These are phyloP conservation scores for button mushroom (Agaricus bisporus) DNA, from an alignment of 768 basidiomycete genomes.

Conservation along the genomic window DNA sequence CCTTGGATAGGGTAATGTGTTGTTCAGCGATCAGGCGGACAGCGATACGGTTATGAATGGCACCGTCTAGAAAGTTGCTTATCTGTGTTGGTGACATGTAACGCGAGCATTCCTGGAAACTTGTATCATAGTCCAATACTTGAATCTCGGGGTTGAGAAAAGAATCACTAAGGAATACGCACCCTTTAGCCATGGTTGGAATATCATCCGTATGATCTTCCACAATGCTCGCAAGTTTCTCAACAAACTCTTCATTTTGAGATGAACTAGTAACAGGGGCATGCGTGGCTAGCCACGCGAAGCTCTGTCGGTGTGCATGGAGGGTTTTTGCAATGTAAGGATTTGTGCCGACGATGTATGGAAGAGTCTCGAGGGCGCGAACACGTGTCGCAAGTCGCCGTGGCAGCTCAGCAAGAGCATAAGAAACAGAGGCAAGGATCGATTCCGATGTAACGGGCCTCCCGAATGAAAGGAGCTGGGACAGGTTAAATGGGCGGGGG, in stretches of 20 bases:
- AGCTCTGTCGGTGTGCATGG: slow-evolving; percentile 63
- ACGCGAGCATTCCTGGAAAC: slow-evolving; percentile 80
- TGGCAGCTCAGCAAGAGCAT: slow-evolving; percentile 72
- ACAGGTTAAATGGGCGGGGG: slow-evolving; percentile 66
- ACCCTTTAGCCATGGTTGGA: slow-evolving; percentile 89
- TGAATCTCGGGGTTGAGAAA: background rate
- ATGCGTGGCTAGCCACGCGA: slow-evolving; percentile 62
- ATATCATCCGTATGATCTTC: slow-evolving; percentile 82
- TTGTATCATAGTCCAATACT: slow-evolving; percentile 17
- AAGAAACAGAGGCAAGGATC: slow-evolving; percentile 66
- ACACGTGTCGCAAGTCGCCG: slow-evolving; percentile 70
- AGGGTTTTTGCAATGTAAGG: slow-evolving; percentile 75
- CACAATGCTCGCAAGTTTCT: slow-evolving; percentile 65
- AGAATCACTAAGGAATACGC: slow-evolving; percentile 7
- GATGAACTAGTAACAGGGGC: slow-evolving; percentile 57
- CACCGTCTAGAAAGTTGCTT: slow-evolving; percentile 73
- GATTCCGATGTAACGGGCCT: slow-evolving; percentile 67
- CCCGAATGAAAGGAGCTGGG: slow-evolving; percentile 69
- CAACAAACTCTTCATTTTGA: slow-evolving; percentile 65
- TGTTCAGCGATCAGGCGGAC: slow-evolving; percentile 88
- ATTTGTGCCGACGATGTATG: slow-evolving; percentile 87
- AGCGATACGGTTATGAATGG: slow-evolving; percentile 83
- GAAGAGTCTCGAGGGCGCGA: slow-evolving; percentile 66
- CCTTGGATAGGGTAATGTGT: slow-evolving; percentile 78
- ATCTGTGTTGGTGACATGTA: slow-evolving; percentile 83